Base-by-base conservation (phyloP, 257 asterid species). In the Leptodermis oblonga region DNA sequence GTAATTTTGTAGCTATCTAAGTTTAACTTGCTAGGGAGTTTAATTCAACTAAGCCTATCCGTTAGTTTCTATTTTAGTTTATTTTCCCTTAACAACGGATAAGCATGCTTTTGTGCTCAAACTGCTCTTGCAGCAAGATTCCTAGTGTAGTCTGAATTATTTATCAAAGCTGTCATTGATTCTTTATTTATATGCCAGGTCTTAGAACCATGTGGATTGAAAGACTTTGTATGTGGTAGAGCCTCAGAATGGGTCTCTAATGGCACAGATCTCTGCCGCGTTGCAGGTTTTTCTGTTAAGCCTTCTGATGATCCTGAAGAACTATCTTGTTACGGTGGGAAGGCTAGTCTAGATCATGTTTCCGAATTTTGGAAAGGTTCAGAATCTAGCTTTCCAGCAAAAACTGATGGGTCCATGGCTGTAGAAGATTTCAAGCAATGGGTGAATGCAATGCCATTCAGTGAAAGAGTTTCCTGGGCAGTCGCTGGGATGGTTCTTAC, bases 401-500 rank as follows among this genome's bases (percentile, higher is more conserved):
- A 74, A 81, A 79, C 74, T 33, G 77, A 78, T 62, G 68, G 74
- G 41, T 66, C 62, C 0, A 71, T 70, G 65, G 65, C 77, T 26
- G 17, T 91, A 13, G 82, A 84, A 69, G 85, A 85, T 83, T 86
- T 89, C 76, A 80, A 46, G 82, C 91, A 84, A 66, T 86, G 94
- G 95, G 54, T 85, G 70, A 74, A 77, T 46, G 83, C 88, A 54
- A 86, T 77, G 80, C 72, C 89, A 41, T 79, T 84, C 67, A 92
- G 78, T 34, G 89, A 87, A 73, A 86, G 83, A 77, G 89, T 94
- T 77, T 91, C 96, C 36, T 94, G 99, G 99, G 97, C 99, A 18
- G 84, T 94, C 34, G 99, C 96, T 37, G 97, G 99, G 60, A 83
- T 94, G 95, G 97, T 90, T 73, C 97, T 94, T 59, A 90, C 99